A percentile compares a stretch with the other conserved stretches of the same genome.
These are phyloP conservation scores for Penicillium carneum DNA, from an alignment of 2,329 filamentous ascomycete genomes.

Conservation along the genomic window DNA sequence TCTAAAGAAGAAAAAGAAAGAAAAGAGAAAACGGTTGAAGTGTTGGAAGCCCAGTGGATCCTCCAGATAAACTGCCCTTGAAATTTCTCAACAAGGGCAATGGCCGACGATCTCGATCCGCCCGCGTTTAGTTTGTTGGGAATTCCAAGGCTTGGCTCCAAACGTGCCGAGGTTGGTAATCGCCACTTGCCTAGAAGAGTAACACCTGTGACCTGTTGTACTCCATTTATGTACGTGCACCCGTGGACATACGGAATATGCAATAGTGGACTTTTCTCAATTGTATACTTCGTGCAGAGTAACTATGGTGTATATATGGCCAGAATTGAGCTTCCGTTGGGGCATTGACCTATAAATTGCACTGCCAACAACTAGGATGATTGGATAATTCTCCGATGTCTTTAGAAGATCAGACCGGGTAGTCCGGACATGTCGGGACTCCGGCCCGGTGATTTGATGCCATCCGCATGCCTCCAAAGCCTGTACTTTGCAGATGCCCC, in stretches of 20 bases:
- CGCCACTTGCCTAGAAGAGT: not conserved
- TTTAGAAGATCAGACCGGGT: not conserved
- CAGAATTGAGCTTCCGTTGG: not conserved
- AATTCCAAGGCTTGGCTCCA: slow-evolving; percentile 21
- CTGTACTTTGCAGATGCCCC: not conserved
- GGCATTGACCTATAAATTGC: not conserved
- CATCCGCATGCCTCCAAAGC: not conserved
- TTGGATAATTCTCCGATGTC: not conserved
- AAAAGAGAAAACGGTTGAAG: slow-evolving; percentile 3
- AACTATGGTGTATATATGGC: no score
- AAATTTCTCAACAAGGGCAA: slow-evolving; percentile 21
- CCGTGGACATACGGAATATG: not conserved
- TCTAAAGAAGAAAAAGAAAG: slow-evolving; percentile 12
- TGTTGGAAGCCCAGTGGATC: slow-evolving; percentile 15
- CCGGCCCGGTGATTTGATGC: not conserved
- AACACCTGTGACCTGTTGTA: no score
- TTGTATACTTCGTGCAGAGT: not conserved
- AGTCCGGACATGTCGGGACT: not conserved
- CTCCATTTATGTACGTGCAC: no score
- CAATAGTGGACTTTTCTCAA: not conserved
- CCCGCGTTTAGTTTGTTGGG: slow-evolving; percentile 34
- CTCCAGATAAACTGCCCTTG: slow-evolving; percentile 27
- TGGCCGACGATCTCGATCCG: slow-evolving; percentile 26
- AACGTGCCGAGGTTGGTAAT: slow-evolving; percentile 11
- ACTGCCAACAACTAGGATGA: not conserved